Conservation (phyloP, 495 filamentous ascomycete genomes). For the Cairneyella variabilis region DNA sequence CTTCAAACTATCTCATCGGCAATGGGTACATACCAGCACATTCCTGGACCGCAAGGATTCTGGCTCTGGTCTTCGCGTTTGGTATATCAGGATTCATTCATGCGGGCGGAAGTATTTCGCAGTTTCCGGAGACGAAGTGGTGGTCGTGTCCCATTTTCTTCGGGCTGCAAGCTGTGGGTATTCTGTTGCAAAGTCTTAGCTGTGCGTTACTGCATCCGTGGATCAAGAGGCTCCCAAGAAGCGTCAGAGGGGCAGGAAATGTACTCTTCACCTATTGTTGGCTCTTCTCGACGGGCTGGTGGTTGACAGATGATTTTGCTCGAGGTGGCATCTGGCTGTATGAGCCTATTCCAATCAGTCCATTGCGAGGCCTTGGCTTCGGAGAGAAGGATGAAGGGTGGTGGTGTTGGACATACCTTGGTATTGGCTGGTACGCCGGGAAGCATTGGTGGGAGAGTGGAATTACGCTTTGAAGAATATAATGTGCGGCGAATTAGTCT, state of each 20-base stretch:
- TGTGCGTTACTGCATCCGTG: conserved; percentile 1
- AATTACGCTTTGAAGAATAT: conserved; percentile 16
- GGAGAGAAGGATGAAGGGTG: conserved; percentile 47
- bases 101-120: conserved; percentile 51
- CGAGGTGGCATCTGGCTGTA: conserved; percentile 59
- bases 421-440: conserved; percentile 48
- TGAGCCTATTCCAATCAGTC: conserved; percentile 67
- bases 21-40: conserved; percentile 30
- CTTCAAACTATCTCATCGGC: conserved; percentile 46
- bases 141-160: conserved; percentile 46
- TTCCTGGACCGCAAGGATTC: conserved; percentile 1
- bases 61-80: conserved; percentile 47
- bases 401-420: conserved; percentile 43
- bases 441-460: conserved; percentile 65
- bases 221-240: conserved; percentile 32
- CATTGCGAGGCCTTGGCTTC: conserved; percentile 48
- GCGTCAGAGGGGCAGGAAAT: conserved; percentile 46
- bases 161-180: conserved; percentile 50
- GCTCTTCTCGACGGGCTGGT: conserved; percentile 50
- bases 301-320: conserved; percentile 59
- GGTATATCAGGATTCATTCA: conserved; percentile 57
- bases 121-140: conserved; percentile 41
- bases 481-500: no score
- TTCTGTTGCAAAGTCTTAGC: conserved; percentile 41
- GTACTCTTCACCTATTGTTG: conserved; percentile 48